Percentiles rank a stretch among this genome's conserved stretches.
These are phyloP conservation scores for Madurella fahalii DNA, from an alignment of 2,329 filamentous ascomycete genomes.

Conservation along the genomic window DNA sequence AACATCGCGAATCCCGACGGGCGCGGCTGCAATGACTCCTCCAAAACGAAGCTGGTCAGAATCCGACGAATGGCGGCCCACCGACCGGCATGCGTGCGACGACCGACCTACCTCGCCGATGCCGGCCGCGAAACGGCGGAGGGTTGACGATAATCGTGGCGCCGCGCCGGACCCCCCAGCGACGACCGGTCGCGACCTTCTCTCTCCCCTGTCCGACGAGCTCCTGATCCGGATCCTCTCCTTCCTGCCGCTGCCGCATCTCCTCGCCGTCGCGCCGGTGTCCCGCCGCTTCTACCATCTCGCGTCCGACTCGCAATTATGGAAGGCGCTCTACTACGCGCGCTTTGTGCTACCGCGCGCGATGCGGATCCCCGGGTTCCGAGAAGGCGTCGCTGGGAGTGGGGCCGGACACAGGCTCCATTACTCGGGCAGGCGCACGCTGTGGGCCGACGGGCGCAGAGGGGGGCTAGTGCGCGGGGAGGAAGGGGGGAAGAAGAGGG, in stretches of 20 bases:
- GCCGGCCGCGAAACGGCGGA: not conserved
- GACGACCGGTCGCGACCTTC: conserved; percentile 44
- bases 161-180: no score
- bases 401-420: conserved; percentile 36
- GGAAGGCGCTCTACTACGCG: conserved; percentile 84
- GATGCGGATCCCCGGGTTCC: conserved; percentile 66
- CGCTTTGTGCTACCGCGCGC: conserved; percentile 82
- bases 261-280: conserved; percentile 61
- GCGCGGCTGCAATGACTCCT: not conserved
- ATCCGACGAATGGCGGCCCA: not conserved
- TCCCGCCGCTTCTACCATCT: conserved; percentile 72
- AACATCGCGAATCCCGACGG: not conserved
- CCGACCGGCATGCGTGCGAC: not conserved
- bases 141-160: not conserved
- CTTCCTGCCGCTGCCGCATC: conserved; percentile 63
- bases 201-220: conserved; percentile 80
- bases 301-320: conserved; percentile 78
- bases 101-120: not conserved
- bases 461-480: conserved; percentile 49
- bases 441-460: conserved; percentile 45
- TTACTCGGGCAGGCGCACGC: conserved; percentile 40
- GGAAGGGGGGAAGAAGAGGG: conserved; percentile 4
- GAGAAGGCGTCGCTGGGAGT: conserved; percentile 30
- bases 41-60: not conserved
- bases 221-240: conserved; percentile 79